phyloP scores from a whole-genome alignment of 2,329 filamentous ascomycete genomes.

The Colletotrichum destructivum region DNA sequence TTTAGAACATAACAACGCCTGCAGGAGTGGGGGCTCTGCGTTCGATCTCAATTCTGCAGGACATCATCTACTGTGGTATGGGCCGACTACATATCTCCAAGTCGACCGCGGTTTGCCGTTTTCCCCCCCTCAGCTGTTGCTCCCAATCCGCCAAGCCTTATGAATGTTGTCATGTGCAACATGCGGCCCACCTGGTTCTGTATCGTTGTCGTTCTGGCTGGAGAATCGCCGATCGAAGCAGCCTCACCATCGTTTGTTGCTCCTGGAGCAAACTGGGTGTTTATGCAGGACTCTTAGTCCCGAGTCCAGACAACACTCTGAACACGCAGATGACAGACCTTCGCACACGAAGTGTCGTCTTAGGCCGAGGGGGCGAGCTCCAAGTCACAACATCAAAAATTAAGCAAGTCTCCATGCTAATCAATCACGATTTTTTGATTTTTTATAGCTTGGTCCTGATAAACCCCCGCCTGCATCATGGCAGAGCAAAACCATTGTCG shows the following conservation, averaged over 20 bases:
- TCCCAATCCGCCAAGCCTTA: not conserved
- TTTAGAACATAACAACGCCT: conserved; percentile 29
- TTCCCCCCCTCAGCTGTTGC: not conserved
- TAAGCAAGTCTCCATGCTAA: no score
- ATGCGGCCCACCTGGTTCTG: not conserved
- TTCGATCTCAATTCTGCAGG: conserved; percentile 13
- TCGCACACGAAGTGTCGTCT: no score
- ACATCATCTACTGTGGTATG: not conserved
- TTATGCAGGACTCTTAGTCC: not conserved
- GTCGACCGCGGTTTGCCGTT: not conserved
- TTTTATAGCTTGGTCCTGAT: no score
- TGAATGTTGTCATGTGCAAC: not conserved
- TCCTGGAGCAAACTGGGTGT: not conserved
- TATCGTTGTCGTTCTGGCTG: not conserved
- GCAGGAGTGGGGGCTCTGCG: conserved; percentile 13
- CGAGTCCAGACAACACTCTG: not conserved
- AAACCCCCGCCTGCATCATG: no score
- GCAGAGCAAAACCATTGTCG: no score
- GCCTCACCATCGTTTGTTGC: not conserved
- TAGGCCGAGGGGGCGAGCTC: no score
- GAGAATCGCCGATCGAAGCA: not conserved
- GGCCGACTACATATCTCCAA: not conserved
- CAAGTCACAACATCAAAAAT: no score
- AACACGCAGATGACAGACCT: no score
- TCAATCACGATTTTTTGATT: no score